Evolutionary conservation across 2,329 filamentous ascomycete genomes (phyloP).

Genomic region (Mycogone perniciosa): DNA sequence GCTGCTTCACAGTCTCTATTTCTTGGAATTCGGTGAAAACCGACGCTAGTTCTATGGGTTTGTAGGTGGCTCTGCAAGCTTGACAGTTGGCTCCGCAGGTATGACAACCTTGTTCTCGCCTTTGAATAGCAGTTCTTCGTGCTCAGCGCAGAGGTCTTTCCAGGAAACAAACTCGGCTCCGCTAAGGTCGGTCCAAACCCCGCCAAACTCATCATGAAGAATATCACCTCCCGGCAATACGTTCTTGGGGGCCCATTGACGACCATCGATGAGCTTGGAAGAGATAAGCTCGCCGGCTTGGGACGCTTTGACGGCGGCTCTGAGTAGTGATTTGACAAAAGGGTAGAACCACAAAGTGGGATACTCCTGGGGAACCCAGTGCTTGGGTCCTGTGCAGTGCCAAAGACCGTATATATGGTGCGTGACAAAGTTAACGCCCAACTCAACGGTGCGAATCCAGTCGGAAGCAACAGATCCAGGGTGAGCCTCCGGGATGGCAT

Average conservation of each 20-base stretch:
- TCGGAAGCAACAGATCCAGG: slow-evolving; percentile 21
- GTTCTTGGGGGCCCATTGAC: slow-evolving; percentile 23
- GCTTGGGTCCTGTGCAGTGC: slow-evolving; percentile 35
- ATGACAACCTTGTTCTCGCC: slow-evolving; percentile 15
- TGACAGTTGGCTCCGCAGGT: neutral
- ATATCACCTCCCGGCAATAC: slow-evolving; percentile 11
- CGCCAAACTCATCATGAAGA: slow-evolving; percentile 18
- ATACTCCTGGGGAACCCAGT: slow-evolving; percentile 26
- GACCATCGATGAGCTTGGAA: slow-evolving; percentile 24
- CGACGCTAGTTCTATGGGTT: too few relatives aligned
- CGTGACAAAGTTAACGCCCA: slow-evolving; percentile 33
- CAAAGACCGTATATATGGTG: slow-evolving; percentile 31
- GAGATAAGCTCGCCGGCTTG: slow-evolving; percentile 20
- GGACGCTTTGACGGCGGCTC: slow-evolving; percentile 21
- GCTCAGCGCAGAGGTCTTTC: slow-evolving; percentile 22
- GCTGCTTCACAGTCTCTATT: neutral
- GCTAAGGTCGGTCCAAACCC: slow-evolving; percentile 18
- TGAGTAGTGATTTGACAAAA: slow-evolving; percentile 25
- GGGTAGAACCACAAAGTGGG: slow-evolving; percentile 34
- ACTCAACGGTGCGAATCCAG: slow-evolving; percentile 26
- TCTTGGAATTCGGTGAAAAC: too few relatives aligned
- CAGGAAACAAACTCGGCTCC: slow-evolving; percentile 22
- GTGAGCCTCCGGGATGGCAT: slow-evolving; percentile 23
- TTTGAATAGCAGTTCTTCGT: slow-evolving; percentile 19
- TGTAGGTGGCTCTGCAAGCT: neutral